Evolutionary conservation across 2,329 filamentous ascomycete species (phyloP), one percentile per base, ranked within the genome.

Genomic region (Botrytis galanthina): DNA sequence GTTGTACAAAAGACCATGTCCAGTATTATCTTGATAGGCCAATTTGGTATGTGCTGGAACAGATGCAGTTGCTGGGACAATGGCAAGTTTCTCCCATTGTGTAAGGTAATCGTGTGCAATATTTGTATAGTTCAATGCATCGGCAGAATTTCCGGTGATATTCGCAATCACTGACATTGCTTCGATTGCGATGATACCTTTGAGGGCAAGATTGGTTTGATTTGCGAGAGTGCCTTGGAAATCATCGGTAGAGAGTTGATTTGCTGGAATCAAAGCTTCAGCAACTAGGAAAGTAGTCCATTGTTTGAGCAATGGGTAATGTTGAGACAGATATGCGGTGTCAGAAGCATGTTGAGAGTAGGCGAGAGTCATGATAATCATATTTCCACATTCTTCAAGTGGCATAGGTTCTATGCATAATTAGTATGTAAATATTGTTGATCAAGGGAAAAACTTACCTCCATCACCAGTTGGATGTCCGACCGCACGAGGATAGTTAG

Each of bases 361-460:
- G 0, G 93, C 91, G n/a, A 96, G 84, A 4, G 90, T 90, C 90
- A 94, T 92, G 80, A 94, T 93, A 73, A 97, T 87, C 87, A 97
- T 94, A 80, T 94, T 92, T 39, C 92, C 92, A 77, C 91, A 93
- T 81, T 94, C 92, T 80, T 94, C 92, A 0, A 94, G 86, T 0
- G 92, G 92, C 90, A 93, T 93, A 37, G 90, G 88, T 82, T 94
- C 92, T 77, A 44, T 29, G 7, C 1, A 46, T 54, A 42, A 61
- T 67, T 72, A 74, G 57, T 22, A 72, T 66, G 26, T 48, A n/a
- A n/a, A 16, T 2, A 16, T 14, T 9, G 29, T n/a, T 6, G 22
- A 22, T 1, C 37, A 4, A 44, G 48, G 22, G 32, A n/a, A 10
- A 61, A 60, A 60, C 20, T 35, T 74, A 77, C 77, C 77, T 78